Conservation (phyloP, 768 basidiomycete species). For the Butyriboletus loyo region DNA sequence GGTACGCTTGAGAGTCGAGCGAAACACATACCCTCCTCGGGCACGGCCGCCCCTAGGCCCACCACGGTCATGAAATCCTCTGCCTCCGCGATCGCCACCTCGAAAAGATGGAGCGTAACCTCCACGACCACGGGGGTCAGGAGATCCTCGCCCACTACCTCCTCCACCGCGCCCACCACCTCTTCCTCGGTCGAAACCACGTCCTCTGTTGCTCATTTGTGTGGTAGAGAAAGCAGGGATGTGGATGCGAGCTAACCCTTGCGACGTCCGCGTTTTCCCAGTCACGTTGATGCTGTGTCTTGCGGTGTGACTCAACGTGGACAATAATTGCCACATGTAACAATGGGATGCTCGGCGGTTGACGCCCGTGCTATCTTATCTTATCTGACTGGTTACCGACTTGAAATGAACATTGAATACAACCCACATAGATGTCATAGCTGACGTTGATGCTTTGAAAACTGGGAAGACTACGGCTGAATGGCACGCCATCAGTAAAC, state of each 20-base stretch:
- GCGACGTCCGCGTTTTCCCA: not conserved
- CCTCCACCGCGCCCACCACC: conserved; percentile 34
- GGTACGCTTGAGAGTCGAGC: not conserved
- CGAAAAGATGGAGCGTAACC: conserved; percentile 24
- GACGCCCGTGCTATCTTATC: conserved; percentile 18
- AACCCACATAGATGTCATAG: not conserved
- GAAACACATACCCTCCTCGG: conserved; percentile 38
- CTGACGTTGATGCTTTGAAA: not conserved
- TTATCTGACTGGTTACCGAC: conserved; percentile 12
- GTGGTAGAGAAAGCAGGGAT: not conserved
- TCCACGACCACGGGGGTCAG: conserved; percentile 26
- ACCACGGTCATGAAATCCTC: conserved; percentile 28
- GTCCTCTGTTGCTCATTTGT: conserved; percentile 37
- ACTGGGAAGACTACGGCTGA: not conserved
- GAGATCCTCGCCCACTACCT: conserved; percentile 34
- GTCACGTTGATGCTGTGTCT: conserved; percentile 23
- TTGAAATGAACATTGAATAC: not conserved
- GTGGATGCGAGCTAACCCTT: not conserved
- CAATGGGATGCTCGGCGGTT: not conserved
- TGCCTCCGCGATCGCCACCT: conserved; percentile 31
- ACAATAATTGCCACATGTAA: conserved; percentile 4
- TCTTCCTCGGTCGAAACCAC: conserved; percentile 41
- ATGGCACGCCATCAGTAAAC: not conserved
- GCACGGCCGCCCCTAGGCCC: conserved; percentile 30
- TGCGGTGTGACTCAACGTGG: conserved; percentile 2